Percentiles rank a stretch among this genome's conserved stretches.
Conservation (phyloP, 2,329 filamentous ascomycete genomes). For the Teratosphaeria nubilosa region DNA sequence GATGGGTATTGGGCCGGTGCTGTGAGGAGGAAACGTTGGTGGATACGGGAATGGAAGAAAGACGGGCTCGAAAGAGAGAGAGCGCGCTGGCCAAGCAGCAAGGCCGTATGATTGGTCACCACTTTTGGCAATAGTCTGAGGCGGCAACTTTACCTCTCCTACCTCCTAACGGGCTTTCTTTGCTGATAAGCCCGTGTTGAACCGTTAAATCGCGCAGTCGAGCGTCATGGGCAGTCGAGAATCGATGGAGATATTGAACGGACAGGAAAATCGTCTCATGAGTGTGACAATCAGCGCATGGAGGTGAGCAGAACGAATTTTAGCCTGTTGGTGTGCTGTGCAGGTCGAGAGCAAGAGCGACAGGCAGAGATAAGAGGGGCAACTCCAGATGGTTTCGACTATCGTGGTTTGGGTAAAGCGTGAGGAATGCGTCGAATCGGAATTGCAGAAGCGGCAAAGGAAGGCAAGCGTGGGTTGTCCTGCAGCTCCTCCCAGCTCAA, state of each 20-base stretch:
- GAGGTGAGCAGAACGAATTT: background rate
- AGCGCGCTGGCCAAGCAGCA: background rate
- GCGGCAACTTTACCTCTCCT: background rate
- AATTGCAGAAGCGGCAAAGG: background rate
- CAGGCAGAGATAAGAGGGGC: background rate
- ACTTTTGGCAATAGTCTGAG: background rate
- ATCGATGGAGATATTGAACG: background rate
- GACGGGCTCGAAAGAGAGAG: background rate
- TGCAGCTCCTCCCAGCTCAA: background rate
- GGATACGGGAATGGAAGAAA: background rate
- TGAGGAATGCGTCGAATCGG: background rate
- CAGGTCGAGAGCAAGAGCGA: background rate
- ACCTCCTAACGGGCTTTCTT: background rate
- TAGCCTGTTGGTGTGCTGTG: background rate
- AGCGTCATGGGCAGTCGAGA: background rate
- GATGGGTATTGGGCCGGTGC: background rate
- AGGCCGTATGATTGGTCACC: background rate
- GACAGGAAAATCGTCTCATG: background rate
- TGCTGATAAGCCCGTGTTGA: background rate
- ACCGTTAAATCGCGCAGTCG: background rate
- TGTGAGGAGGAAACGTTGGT: background rate
- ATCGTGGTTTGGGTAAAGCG: background rate
- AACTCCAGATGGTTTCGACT: background rate
- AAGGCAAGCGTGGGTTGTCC: background rate
- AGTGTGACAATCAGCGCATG: background rate